Base-by-base conservation (phyloP, 495 filamentous ascomycete genomes). In the Apodospora peruviana region DNA sequence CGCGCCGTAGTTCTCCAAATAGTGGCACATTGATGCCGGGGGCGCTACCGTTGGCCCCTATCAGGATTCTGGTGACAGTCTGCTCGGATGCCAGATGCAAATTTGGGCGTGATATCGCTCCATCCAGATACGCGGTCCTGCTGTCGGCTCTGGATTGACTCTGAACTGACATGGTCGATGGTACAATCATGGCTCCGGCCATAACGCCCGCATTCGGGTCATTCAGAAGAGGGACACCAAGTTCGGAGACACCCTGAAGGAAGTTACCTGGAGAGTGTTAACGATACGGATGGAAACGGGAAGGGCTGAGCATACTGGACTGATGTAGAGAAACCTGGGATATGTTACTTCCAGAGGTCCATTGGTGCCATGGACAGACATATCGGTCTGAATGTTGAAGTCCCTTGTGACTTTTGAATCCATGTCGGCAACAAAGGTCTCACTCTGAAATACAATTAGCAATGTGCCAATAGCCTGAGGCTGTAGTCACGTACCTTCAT, bases 91-190 rank as follows among this genome's bases (percentile, higher is more conserved):
- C 51, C 2, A 82, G 43, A 4, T 66, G 58, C 23, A 79, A 48
- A 41, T 79, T 81, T 3, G 65, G 57, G 1, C 78, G 70, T 21
- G 57, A 56, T 14, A 68, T 29, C 10, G 72, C 64, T 1, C 58
- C 61, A 55, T 64, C 71, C 36, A 67, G 69, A 62, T 71, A 78
- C 39, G 62, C 74, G 27, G 54, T 68, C 12, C 76, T 68, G 40
- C 79, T 75, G 58, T 79, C 74, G 23, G 73, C 66, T 32, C 79
- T 69, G 14, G 77, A 66, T 52, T 77, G 70, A 39, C 71, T 74
- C 14, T 61, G 53, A 1, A 69, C 67, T 23, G 67, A 49, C 20
- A 81, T 50, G 42, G 70, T 72, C 37, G 66, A 67, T 3, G 80
- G 68, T 4, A 70, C 56, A 36, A 75, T 70, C 43, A 70, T 67